phyloP scores from a whole-genome alignment of 2,329 filamentous ascomycete genomes.

The Ustulina deusta region DNA sequence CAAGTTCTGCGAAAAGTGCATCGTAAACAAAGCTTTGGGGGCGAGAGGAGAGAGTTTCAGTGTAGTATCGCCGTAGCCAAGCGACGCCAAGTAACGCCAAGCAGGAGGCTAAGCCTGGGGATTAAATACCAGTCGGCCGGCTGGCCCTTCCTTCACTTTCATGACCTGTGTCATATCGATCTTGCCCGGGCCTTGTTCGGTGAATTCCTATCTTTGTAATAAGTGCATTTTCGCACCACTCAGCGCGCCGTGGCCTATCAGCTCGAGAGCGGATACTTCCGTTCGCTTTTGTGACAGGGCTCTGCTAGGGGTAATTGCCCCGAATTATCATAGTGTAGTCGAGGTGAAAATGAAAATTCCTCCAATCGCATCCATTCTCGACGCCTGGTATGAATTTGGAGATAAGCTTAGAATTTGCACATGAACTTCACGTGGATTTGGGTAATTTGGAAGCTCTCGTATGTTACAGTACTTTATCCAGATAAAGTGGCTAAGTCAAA shows the following conservation, averaged over 20 bases:
- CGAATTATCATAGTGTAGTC: not conserved
- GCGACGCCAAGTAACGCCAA: conserved; percentile 2
- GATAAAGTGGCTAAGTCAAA: not conserved
- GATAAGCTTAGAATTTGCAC: not conserved
- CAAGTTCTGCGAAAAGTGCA: not conserved
- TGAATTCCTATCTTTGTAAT: conserved; percentile 4
- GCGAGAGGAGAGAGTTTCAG: not conserved
- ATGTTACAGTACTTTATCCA: not conserved
- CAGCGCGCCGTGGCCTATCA: not conserved
- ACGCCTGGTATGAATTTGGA: not conserved
- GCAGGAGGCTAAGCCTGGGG: not conserved
- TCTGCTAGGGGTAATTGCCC: not conserved
- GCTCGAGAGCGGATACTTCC: not conserved
- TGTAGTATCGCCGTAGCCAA: conserved; percentile 3
- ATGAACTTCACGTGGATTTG: not conserved
- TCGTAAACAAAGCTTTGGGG: not conserved
- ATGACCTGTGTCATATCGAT: not conserved
- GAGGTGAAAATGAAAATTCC: not conserved
- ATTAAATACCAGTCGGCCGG: conserved; percentile 2
- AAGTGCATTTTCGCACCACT: conserved; percentile 12
- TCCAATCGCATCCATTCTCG: conserved; percentile 8
- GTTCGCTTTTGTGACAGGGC: not conserved
- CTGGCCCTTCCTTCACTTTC: not conserved
- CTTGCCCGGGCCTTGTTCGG: not conserved
- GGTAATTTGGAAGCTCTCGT: not conserved